A percentile compares a stretch with the other conserved stretches of the same genome.
These are phyloP conservation scores for Colletotrichum sansevieriae DNA, from an alignment of 2,329 filamentous ascomycete species.

Conservation along the genomic window DNA sequence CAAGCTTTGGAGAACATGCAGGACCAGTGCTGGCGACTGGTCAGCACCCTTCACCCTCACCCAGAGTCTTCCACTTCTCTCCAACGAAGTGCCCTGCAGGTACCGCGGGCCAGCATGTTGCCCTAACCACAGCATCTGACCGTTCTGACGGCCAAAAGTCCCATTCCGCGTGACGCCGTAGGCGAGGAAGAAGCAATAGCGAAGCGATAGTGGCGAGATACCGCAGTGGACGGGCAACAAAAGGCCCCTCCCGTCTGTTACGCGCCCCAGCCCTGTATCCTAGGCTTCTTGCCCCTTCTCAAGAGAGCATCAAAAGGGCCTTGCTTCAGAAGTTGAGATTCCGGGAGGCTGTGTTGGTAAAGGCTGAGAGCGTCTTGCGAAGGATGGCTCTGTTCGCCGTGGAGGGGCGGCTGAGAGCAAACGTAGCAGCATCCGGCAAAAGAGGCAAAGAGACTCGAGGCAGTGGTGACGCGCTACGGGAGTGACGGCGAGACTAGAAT, in stretches of 20 bases:
- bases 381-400: conserved; percentile 1
- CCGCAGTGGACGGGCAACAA: not conserved
- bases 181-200: conserved; percentile 4
- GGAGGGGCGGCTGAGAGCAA: not conserved
- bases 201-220: conserved; percentile 21
- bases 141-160: conserved; percentile 1
- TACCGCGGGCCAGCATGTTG: conserved; percentile 22
- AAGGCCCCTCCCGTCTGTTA: conserved; percentile 31
- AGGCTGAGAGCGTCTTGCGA: not conserved
- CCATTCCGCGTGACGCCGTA: conserved; percentile 8
- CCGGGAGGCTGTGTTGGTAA: conserved; percentile 31
- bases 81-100: not conserved
- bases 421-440: conserved; percentile 14
- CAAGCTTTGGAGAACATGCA: conserved; percentile 32
- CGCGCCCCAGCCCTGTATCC: conserved; percentile 27
- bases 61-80: too few species aligned
- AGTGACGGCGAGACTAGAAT: conserved; percentile 24
- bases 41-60: conserved; percentile 21
- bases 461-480: conserved; percentile 29
- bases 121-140: too few species aligned
- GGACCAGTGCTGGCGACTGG: conserved; percentile 11
- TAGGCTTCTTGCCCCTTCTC: not conserved
- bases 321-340: conserved; percentile 29
- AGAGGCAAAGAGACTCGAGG: conserved; percentile 14
- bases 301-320: not conserved